phyloP scores from a whole-genome alignment of 2,329 filamentous ascomycete species.

The Beauveria rudraprayagi region DNA sequence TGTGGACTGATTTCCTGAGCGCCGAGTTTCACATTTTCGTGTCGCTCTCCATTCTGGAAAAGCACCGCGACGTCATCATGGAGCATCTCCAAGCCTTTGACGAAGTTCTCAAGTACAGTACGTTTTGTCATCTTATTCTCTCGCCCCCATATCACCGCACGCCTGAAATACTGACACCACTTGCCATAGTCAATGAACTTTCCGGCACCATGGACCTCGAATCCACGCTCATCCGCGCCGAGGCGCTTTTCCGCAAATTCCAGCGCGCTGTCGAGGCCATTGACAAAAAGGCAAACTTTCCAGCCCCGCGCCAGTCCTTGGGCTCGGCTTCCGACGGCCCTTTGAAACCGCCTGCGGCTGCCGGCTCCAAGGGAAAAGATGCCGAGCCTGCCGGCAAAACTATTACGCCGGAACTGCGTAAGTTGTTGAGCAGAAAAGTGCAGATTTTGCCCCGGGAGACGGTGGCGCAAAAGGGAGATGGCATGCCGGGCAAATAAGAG shows the following conservation, averaged over 20 bases:
- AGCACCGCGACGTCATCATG: constrained; percentile 95
- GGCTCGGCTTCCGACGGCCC: not conserved
- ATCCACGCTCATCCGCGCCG: constrained; percentile 77
- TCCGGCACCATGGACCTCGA: constrained; percentile 88
- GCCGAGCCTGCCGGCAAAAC: constrained; percentile 29
- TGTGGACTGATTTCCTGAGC: constrained; percentile 89
- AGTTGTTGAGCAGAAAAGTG: constrained; percentile 41
- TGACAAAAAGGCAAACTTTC: constrained; percentile 86
- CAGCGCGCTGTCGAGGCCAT: constrained; percentile 82
- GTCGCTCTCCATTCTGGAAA: constrained; percentile 87
- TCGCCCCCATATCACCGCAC: not conserved
- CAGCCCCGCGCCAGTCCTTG: constrained; percentile 33
- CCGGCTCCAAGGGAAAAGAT: constrained; percentile 28
- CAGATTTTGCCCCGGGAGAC: constrained; percentile 33
- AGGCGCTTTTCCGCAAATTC: constrained; percentile 81
- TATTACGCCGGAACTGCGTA: constrained; percentile 50
- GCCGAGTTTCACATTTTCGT: constrained; percentile 93
- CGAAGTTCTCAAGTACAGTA: constrained; percentile 93
- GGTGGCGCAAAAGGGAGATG: constrained; percentile 28
- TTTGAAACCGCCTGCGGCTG: constrained; percentile 5
- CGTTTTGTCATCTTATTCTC: constrained; percentile 25
- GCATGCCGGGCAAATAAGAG: constrained; percentile 23
- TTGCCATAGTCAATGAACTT: constrained; percentile 75
- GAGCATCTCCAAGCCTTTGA: constrained; percentile 89
- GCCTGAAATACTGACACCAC: constrained; percentile 4